phyloP scores from a whole-genome alignment of 2,329 filamentous ascomycete species.

The Stachybotrys chlorohalonatus region DNA sequence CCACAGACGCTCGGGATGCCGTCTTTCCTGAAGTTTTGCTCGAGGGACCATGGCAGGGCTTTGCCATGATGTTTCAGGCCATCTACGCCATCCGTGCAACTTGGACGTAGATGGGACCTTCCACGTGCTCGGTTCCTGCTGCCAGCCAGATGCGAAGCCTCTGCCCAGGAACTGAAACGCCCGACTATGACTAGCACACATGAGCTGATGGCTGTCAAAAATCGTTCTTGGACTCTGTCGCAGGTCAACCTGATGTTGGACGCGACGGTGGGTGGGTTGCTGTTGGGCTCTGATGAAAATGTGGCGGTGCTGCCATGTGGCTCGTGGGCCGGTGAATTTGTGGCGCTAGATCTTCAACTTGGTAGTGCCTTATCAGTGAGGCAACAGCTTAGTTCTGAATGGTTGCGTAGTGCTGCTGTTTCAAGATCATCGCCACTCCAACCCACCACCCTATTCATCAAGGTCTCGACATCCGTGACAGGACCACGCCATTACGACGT shows the following conservation, averaged over 20 bases:
- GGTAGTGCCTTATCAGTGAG: constrained; percentile 13
- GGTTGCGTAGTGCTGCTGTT: neutral
- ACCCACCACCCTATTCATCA: neutral
- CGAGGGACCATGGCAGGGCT: too few species aligned
- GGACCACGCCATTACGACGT: neutral
- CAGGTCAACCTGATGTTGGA: too few species aligned
- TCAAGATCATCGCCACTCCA: neutral
- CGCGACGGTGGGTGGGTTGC: neutral
- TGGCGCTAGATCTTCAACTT: constrained; percentile 5
- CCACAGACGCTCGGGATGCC: too few species aligned
- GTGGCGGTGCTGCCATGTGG: neutral
- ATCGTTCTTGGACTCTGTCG: too few species aligned
- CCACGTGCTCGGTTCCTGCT: neutral
- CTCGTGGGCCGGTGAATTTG: neutral
- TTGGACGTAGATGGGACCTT: neutral
- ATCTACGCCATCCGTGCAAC: neutral
- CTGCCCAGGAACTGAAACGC: neutral
- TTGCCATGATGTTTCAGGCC: neutral
- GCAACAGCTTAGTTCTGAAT: constrained; percentile 8
- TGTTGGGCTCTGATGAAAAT: neutral
- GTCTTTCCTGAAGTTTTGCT: too few species aligned
- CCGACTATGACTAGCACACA: neutral
- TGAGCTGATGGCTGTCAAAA: too few species aligned
- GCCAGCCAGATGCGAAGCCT: neutral
- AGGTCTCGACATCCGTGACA: neutral